Evolutionary conservation across 2,329 filamentous ascomycete species (phyloP).

Genomic region (Rhynchosporium graminicola): DNA sequence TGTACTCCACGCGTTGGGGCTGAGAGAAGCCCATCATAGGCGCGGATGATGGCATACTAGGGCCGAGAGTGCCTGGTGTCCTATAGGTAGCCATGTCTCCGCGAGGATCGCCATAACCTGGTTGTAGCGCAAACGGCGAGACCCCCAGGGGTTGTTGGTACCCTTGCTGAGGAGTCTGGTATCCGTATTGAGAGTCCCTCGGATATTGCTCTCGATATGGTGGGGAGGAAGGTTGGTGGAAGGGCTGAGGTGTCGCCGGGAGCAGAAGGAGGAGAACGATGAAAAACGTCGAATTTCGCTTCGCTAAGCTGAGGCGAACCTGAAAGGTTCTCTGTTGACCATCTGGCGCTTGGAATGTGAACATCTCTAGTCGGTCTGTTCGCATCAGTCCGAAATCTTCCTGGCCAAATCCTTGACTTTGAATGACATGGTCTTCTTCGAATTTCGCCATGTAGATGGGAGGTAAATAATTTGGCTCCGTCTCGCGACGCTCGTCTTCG

Average conservation of each 20-base stretch:
- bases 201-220: constrained; percentile 36
- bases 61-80: constrained; percentile 29
- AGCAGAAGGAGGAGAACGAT: constrained; percentile 49
- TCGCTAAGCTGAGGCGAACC: constrained; percentile 58
- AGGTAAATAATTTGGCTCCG: constrained; percentile 61
- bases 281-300: constrained; percentile 63
- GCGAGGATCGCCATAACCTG: constrained; percentile 32
- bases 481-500: constrained; percentile 55
- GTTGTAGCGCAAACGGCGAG: constrained; percentile 31
- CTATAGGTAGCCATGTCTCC: constrained; percentile 35
- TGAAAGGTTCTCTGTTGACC: constrained; percentile 53
- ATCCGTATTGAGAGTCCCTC: constrained; percentile 39
- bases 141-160: constrained; percentile 30
- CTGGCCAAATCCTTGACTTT: constrained; percentile 53
- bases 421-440: constrained; percentile 56
- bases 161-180: constrained; percentile 34
- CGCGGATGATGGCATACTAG: constrained; percentile 40
- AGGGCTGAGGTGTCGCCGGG: constrained; percentile 33
- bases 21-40: constrained; percentile 50
- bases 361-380: constrained; percentile 55
- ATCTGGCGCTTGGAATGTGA: constrained; percentile 55
- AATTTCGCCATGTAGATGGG: constrained; percentile 57
- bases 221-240: constrained; percentile 32
- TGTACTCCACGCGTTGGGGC: constrained; percentile 49
- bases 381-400: constrained; percentile 56